These are phyloP conservation scores for Omphalea diandra DNA, from an alignment of 441 rosid species.

Conservation along the genomic window DNA sequence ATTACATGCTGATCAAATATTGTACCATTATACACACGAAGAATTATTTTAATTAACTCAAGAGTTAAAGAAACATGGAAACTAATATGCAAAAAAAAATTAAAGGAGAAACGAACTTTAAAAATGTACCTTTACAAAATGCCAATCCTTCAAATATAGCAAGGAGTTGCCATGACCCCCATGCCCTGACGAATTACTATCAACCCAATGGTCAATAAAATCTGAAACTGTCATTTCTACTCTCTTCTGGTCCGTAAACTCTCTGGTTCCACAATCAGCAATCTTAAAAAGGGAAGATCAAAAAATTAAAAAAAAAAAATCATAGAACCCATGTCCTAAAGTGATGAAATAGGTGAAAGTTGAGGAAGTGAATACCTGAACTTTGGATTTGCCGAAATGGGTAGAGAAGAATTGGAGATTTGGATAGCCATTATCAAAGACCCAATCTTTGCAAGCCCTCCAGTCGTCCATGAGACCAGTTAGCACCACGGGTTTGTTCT, in stretches of 20 bases:
- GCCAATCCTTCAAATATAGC: conserved; percentile 96
- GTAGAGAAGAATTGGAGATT: conserved; percentile 61
- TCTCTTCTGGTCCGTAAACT: conserved; percentile 86
- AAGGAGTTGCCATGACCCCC: conserved; percentile 33
- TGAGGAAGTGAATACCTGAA: conserved; percentile 51
- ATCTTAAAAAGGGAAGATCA: conserved; percentile 41
- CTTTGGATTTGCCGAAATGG: conserved; percentile 71
- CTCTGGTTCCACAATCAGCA: conserved; percentile 79
- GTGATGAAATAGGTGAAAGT: background rate
- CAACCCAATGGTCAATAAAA: conserved; percentile 58
- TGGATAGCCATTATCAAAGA: conserved; percentile 49
- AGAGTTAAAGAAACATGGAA: conserved; percentile 1
- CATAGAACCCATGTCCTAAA: background rate
- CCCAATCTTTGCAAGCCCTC: conserved; percentile 84
- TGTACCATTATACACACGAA: background rate
- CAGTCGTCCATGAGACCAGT: conserved; percentile 80
- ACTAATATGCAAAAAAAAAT: background rate
- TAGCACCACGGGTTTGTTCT: conserved; percentile 70
- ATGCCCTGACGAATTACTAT: conserved; percentile 19
- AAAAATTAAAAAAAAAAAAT: background rate
- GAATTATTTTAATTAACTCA: background rate
- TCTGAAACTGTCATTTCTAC: conserved; percentile 73
- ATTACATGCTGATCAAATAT: background rate
- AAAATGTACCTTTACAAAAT: conserved; percentile 70
- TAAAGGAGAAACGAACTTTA: background rate